Conservation (phyloP, 2,329 filamentous ascomycete genomes). For the Aspergillus viridinutans region DNA sequence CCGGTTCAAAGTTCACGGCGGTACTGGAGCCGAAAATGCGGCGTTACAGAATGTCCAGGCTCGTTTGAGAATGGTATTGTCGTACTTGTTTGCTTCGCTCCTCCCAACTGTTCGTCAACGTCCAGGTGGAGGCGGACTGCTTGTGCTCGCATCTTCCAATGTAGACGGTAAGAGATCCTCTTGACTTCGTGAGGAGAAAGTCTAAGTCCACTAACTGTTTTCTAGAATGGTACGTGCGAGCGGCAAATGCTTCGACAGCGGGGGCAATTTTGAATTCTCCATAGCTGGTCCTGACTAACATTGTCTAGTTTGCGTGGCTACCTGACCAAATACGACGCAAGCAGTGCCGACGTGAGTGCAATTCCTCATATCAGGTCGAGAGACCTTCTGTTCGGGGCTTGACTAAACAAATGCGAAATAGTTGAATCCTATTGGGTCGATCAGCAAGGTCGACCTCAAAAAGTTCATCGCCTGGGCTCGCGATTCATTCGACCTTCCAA, state of each 20-base stretch:
- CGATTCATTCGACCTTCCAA: slow-evolving; percentile 57
- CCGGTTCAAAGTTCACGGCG: slow-evolving; percentile 62
- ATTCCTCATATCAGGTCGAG: background rate
- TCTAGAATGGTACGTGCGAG: slow-evolving; percentile 24
- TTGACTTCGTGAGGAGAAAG: background rate
- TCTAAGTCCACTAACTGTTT: slow-evolving; percentile 4
- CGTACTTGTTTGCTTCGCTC: slow-evolving; percentile 62
- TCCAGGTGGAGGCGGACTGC: slow-evolving; percentile 53
- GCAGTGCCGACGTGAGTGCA: slow-evolving; percentile 50
- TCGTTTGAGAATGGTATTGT: slow-evolving; percentile 60
- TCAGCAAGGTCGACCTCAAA: slow-evolving; percentile 66
- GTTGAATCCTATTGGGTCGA: slow-evolving; percentile 43
- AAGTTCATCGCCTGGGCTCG: slow-evolving; percentile 65
- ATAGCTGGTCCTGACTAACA: slow-evolving; percentile 31
- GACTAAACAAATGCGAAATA: slow-evolving; percentile 3
- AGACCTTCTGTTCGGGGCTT: background rate
- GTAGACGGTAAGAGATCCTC: slow-evolving; percentile 45
- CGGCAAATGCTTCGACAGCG: background rate
- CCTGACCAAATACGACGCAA: slow-evolving; percentile 67
- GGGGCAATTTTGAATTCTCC: background rate
- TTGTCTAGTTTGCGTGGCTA: slow-evolving; percentile 44
- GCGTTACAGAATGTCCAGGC: slow-evolving; percentile 67
- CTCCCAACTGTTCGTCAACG: slow-evolving; percentile 56
- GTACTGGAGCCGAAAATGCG: slow-evolving; percentile 57
- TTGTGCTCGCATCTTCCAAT: slow-evolving; percentile 66